phyloP scores from a whole-genome alignment of 2,329 filamentous ascomycete genomes.

The Parasarocladium wereldwijsianum region DNA sequence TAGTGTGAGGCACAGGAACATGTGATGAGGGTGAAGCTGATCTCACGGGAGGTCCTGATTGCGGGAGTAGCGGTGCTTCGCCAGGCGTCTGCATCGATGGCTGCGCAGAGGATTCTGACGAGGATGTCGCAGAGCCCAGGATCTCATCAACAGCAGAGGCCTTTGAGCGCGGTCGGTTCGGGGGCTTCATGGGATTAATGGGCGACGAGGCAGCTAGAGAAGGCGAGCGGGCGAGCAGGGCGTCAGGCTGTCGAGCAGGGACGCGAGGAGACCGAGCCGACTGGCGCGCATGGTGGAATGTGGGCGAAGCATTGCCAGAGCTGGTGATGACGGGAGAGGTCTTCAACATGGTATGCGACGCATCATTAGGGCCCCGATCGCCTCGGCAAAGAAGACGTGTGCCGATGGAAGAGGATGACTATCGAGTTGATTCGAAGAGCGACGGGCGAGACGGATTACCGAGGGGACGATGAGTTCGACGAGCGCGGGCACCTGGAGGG shows the following conservation, averaged over 20 bases:
- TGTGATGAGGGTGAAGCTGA: conserved; percentile 3
- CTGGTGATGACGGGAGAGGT: conserved; percentile 37
- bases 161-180: background rate
- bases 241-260: conserved; percentile 12
- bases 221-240: conserved; percentile 13
- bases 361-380: conserved; percentile 26
- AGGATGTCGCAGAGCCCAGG: background rate
- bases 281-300: conserved; percentile 29
- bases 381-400: too few relatives aligned
- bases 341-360: conserved; percentile 42
- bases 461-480: too few relatives aligned
- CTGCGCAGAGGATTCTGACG: background rate
- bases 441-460: too few relatives aligned
- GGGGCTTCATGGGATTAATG: background rate
- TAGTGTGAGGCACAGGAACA: background rate
- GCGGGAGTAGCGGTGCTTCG: background rate
- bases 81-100: background rate
- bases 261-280: conserved; percentile 11
- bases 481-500: too few relatives aligned
- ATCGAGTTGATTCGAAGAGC: too few relatives aligned
- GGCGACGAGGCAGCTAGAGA: conserved; percentile 6
- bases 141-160: background rate
- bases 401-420: too few relatives aligned
- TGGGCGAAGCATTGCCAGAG: conserved; percentile 37
- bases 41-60: background rate